Percentiles rank a stretch among this genome's conserved stretches.
Conservation (phyloP, 169 alveolate species). For the Theileria annulata region DNA sequence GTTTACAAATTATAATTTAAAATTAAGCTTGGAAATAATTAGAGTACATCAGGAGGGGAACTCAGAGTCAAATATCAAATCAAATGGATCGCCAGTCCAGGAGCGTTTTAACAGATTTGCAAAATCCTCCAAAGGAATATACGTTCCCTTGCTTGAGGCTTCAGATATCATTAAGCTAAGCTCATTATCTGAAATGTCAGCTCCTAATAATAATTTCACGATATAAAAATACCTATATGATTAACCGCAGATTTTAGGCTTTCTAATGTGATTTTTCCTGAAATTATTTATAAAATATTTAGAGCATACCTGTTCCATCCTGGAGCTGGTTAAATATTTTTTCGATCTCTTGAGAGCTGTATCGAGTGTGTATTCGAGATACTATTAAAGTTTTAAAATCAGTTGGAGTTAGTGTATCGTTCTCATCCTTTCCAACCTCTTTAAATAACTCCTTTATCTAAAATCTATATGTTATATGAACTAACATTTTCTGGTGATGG, state of each 20-base stretch:
- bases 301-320: conserved; percentile 50
- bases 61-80: conserved; percentile 18
- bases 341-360: conserved; percentile 47
- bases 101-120: conserved; percentile 38
- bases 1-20: background rate
- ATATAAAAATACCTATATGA: conserved; percentile 23
- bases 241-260: conserved; percentile 40
- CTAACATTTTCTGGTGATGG: conserved; percentile 52
- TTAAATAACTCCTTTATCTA: conserved; percentile 57
- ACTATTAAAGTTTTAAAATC: conserved; percentile 62
- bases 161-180: conserved; percentile 51
- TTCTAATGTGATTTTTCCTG: conserved; percentile 61
- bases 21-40: too few relatives aligned
- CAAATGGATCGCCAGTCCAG: conserved; percentile 62
- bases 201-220: conserved; percentile 21
- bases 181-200: conserved; percentile 43
- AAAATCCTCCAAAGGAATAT: conserved; percentile 50
- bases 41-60: background rate
- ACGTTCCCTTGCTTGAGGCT: conserved; percentile 35
- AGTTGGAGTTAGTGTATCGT: conserved; percentile 29
- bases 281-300: background rate
- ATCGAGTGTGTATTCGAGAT: conserved; percentile 54
- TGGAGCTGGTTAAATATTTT: conserved; percentile 63
- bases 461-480: background rate
- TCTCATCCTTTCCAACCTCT: conserved; percentile 46